phyloP scores from a whole-genome alignment of 1,284 basidiomycete genomes.

The Tilletia horrida region DNA sequence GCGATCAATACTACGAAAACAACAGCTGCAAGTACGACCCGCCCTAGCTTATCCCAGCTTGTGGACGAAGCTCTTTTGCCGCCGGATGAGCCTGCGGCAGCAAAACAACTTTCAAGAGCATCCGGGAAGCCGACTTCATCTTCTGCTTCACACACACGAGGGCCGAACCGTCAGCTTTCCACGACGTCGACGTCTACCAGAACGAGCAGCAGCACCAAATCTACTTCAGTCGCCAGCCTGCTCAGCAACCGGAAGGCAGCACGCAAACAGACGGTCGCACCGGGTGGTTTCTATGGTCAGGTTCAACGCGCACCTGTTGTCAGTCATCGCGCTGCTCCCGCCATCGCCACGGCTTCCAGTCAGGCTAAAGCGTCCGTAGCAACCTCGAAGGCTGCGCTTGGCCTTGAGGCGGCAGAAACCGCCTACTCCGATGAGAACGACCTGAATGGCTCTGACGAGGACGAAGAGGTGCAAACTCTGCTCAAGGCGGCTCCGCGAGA shows the following conservation, averaged over 20 bases:
- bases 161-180: neutral
- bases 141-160: neutral
- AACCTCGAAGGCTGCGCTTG: no score
- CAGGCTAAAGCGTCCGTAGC: neutral
- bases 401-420: no score
- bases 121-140: neutral
- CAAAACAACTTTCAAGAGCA: no score
- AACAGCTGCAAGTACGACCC: neutral
- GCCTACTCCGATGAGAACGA: no score
- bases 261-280: constrained; percentile 4
- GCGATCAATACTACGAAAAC: neutral
- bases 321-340: no score
- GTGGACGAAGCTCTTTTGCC: neutral
- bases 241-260: neutral
- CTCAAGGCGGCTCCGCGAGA: no score
- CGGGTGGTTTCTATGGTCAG: constrained; percentile 6
- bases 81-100: neutral
- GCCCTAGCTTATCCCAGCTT: neutral
- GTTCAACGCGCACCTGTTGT: neutral
- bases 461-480: no score
- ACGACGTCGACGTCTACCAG: neutral
- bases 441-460: no score
- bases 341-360: neutral
- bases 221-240: neutral
- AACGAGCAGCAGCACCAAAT: neutral